Percentiles rank a stretch among this genome's conserved stretches.
These are phyloP conservation scores for Iodosphaeria phyllophila DNA, from an alignment of 2,329 filamentous ascomycete genomes.

Conservation along the genomic window DNA sequence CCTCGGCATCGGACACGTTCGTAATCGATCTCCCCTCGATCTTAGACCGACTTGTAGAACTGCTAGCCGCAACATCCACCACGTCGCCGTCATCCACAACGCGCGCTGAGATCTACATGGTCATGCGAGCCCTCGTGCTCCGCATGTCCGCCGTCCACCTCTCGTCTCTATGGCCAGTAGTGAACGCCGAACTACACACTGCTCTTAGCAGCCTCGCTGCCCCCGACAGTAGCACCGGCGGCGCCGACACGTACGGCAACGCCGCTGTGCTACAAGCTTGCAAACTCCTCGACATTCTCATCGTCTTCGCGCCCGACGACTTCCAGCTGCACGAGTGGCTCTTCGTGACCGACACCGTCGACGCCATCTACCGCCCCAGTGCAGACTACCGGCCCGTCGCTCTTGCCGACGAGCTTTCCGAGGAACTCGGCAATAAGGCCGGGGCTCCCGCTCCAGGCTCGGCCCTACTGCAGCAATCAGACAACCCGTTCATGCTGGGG, in stretches of 20 bases:
- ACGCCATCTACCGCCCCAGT: constrained; percentile 79
- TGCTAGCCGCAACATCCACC: constrained; percentile 64
- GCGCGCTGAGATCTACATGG: constrained; percentile 75
- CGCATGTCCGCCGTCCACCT: constrained; percentile 65
- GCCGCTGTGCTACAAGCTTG: constrained; percentile 72
- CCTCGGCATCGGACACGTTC: constrained; percentile 61
- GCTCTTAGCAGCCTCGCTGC: constrained; percentile 59
- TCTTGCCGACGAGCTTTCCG: constrained; percentile 69
- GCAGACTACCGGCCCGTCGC: constrained; percentile 49
- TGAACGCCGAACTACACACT: constrained; percentile 70
- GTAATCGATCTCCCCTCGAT: constrained; percentile 56
- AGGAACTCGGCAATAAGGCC: constrained; percentile 34
- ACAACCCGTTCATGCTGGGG: constrained; percentile 12
- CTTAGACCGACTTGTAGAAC: constrained; percentile 70
- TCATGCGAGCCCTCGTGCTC: constrained; percentile 65
- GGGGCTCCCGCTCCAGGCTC: constrained; percentile 8
- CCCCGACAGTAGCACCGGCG: constrained; percentile 39
- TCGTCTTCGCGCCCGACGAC: constrained; percentile 76
- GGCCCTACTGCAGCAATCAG: neutral
- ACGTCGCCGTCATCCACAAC: constrained; percentile 87
- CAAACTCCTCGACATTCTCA: constrained; percentile 79
- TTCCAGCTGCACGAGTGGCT: constrained; percentile 98
- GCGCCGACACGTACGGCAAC: constrained; percentile 62
- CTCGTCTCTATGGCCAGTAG: constrained; percentile 71
- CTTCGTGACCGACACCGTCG: constrained; percentile 91